phyloP scores from a whole-genome alignment of 2,329 filamentous ascomycete genomes.

The Clonostachys rosea region DNA sequence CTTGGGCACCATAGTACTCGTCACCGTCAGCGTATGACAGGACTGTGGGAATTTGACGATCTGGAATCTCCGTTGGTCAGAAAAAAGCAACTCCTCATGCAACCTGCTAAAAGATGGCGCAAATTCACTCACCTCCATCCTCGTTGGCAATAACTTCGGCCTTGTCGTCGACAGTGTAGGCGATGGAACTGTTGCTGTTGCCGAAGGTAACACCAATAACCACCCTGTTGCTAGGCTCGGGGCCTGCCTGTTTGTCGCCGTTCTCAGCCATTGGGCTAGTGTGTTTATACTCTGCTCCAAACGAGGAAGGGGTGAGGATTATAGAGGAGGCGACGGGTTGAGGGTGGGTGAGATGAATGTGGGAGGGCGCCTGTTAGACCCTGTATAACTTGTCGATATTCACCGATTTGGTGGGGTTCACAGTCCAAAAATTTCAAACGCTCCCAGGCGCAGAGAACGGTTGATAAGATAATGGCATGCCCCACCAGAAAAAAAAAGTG shows the following conservation, averaged over 20 bases:
- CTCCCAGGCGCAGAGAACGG: too few species aligned
- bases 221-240: slow-evolving; percentile 53
- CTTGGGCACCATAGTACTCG: slow-evolving; percentile 94
- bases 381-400: too few species aligned
- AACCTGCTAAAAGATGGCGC: neutral
- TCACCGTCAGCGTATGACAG: slow-evolving; percentile 94
- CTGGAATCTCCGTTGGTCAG: slow-evolving; percentile 35
- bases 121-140: slow-evolving; percentile 67
- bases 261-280: slow-evolving; percentile 38
- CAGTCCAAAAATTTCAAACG: too few species aligned
- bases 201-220: slow-evolving; percentile 97
- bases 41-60: slow-evolving; percentile 93
- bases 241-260: slow-evolving; percentile 32
- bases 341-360: slow-evolving; percentile 2
- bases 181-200: slow-evolving; percentile 98
- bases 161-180: slow-evolving; percentile 88
- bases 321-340: slow-evolving; percentile 1
- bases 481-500: too few species aligned
- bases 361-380: slow-evolving; percentile 3
- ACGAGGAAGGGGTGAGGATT: slow-evolving; percentile 2
- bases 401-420: too few species aligned
- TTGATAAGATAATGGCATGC: too few species aligned
- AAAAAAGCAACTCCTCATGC: slow-evolving; percentile 5
- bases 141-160: slow-evolving; percentile 98
- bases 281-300: slow-evolving; percentile 5